Evolutionary conservation across 2,329 filamentous ascomycete species (phyloP).

Genomic region (Penicillium sp.): DNA sequence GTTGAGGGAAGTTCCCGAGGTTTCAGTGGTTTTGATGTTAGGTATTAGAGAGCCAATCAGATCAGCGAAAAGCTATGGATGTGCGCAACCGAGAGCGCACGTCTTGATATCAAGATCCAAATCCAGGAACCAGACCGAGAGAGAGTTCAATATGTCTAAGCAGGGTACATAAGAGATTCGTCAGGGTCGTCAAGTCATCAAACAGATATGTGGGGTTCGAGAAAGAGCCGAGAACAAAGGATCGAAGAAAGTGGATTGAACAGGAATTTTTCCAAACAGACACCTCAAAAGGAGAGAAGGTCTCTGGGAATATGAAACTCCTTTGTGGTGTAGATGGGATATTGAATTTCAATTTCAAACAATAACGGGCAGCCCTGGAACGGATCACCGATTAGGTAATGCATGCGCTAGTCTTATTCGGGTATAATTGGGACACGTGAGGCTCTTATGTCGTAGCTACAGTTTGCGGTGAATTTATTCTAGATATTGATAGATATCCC

Average conservation of each 20-base stretch:
- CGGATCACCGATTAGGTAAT: conserved; percentile 17
- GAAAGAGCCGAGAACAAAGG: conserved; percentile 15
- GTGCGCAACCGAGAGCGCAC: not conserved
- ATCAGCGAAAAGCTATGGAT: not conserved
- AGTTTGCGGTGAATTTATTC: too few species aligned
- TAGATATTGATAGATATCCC: not conserved
- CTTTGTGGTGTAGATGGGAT: conserved; percentile 7
- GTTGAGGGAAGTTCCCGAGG: not conserved
- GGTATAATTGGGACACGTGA: conserved; percentile 24
- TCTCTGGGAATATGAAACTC: not conserved
- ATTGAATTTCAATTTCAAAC: conserved; percentile 12
- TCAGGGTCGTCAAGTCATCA: conserved; percentile 44
- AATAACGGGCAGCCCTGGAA: conserved; percentile 15
- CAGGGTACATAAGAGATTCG: conserved; percentile 40
- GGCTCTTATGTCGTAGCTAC: not conserved
- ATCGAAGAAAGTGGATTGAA: conserved; percentile 17
- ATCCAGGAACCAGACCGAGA: conserved; percentile 12
- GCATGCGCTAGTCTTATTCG: conserved; percentile 14
- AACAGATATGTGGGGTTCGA: conserved; percentile 19
- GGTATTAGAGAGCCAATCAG: conserved; percentile 7
- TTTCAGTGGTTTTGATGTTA: conserved; percentile 7
- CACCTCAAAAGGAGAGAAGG: conserved; percentile 9
- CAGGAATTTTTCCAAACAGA: conserved; percentile 4
- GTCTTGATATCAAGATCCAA: conserved; percentile 6
- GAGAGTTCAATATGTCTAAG: conserved; percentile 18